Conservation (phyloP, 2,329 filamentous ascomycete genomes). For the Clonostachys rosea region DNA sequence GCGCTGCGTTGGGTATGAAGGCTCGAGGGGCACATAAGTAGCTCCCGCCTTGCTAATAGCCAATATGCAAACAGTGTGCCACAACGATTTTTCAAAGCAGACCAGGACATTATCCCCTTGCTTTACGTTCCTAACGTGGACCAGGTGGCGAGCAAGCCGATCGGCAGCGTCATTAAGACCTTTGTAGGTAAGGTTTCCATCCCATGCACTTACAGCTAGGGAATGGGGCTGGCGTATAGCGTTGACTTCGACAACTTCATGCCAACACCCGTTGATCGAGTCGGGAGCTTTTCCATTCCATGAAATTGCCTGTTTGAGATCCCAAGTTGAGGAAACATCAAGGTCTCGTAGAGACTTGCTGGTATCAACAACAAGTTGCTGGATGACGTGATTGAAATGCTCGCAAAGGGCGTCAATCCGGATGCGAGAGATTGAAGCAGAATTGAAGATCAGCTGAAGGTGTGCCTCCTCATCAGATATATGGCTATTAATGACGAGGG, state of each 20-base stretch:
- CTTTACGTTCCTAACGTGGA: background rate
- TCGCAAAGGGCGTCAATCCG: background rate
- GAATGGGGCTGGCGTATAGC: background rate
- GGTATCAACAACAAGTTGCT: background rate
- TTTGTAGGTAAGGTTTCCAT: constrained; percentile 1
- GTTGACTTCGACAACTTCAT: background rate
- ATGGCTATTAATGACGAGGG: background rate
- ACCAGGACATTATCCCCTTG: background rate
- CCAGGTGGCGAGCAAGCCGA: background rate
- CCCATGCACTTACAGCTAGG: background rate
- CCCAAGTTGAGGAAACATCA: background rate
- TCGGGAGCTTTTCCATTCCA: background rate
- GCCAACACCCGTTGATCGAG: background rate
- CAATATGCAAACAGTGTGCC: constrained; percentile 4
- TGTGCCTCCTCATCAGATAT: background rate
- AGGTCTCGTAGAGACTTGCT: background rate
- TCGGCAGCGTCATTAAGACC: background rate
- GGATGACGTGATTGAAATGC: background rate
- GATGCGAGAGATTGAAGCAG: background rate
- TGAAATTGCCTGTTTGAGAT: background rate
- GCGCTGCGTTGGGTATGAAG: constrained; percentile 3
- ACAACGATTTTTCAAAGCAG: constrained; percentile 8
- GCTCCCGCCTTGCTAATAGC: constrained; percentile 8
- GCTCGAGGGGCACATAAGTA: constrained; percentile 5
- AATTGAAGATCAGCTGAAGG: background rate